Base-by-base conservation (phyloP, 2,329 filamentous ascomycete genomes). In the Chrysosporium keratinophilum region DNA sequence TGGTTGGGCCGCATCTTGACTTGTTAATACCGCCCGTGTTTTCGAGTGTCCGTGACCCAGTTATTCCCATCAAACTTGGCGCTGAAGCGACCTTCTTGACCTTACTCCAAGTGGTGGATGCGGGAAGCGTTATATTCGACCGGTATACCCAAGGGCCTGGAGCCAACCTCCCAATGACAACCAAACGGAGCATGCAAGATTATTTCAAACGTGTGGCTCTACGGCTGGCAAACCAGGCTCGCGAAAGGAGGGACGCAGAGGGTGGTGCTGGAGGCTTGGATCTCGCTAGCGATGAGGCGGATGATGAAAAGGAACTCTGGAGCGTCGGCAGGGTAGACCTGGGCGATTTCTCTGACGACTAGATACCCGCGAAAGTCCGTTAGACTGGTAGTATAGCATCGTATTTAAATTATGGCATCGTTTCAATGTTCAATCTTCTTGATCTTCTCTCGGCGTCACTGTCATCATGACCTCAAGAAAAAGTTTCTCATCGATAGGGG, bases 291-390 rank as follows among this genome's bases (percentile, higher is more conserved):
- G 93, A 98, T 69, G 93, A 98, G 73, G 75, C 82, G 33, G 93
- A 98, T 65, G 93, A 98, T 71, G 88, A 96, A 75, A 85, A 82
- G 70, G 93, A 98, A 74, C 83, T 98, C 58, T 95, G 89, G 90
- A 93, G 87, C 67, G 85, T 98, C 48, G 93, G 93, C 5, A 90
- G 85, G 71, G 83, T 95, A 48, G 91, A 97, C 67, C 73, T 90
- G 45, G 86, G 88, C 55, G 70, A 67, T 37, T 65, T 69, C 59
- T 62, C 56, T 56, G 67, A 70, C 54, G 64, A 69, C n/a, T 59
- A 52, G 49, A n/a, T 35, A 34, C n/a, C n/a, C 31, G n/a, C 14
- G 34, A 44, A 44, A 12, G 37, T 17, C 23, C 23, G 23, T 28
- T 28, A 28, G 23, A 28, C 23, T 28, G 23, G 23, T 28, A 3